Conservation (phyloP, 805 yeast species). For the Saccharomycopsis sp. region DNA sequence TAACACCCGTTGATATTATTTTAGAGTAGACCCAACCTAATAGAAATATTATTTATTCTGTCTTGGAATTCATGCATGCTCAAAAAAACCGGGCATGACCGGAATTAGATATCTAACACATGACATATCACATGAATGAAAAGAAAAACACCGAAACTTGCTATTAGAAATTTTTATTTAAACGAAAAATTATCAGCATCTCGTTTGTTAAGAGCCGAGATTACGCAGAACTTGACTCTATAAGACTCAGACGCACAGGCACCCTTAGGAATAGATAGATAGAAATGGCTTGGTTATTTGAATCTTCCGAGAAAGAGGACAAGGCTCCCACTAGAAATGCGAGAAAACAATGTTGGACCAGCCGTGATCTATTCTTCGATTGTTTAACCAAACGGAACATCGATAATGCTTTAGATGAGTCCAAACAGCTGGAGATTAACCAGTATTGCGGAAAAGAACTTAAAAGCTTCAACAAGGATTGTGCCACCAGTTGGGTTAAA, state of each 20-base stretch:
- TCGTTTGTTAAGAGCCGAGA: background rate
- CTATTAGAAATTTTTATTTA: background rate
- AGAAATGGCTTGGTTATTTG: conserved; percentile 16
- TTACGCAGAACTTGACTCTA: too few species aligned
- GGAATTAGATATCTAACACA: background rate
- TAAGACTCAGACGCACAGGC: too few species aligned
- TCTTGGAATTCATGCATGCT: background rate
- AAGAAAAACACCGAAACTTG: background rate
- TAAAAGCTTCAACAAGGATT: conserved; percentile 57
- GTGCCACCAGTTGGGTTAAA: conserved; percentile 82
- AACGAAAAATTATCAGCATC: background rate
- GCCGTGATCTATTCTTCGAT: conserved; percentile 69
- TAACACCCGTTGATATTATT: too few species aligned
- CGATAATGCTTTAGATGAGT: conserved; percentile 59
- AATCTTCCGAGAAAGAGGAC: conserved; percentile 27
- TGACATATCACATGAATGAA: background rate
- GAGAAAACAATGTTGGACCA: conserved; percentile 82
- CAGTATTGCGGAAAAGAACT: conserved; percentile 52
- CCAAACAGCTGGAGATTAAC: conserved; percentile 39
- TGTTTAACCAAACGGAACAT: conserved; percentile 69
- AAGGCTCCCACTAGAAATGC: conserved; percentile 55
- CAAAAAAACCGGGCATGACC: too few species aligned
- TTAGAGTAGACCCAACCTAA: too few species aligned
- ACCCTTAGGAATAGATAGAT: too few species aligned
- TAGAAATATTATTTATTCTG: too few species aligned